These are phyloP conservation scores for Neofusicoccum sp. DNA, from an alignment of 2,329 filamentous ascomycete genomes.

Conservation along the genomic window DNA sequence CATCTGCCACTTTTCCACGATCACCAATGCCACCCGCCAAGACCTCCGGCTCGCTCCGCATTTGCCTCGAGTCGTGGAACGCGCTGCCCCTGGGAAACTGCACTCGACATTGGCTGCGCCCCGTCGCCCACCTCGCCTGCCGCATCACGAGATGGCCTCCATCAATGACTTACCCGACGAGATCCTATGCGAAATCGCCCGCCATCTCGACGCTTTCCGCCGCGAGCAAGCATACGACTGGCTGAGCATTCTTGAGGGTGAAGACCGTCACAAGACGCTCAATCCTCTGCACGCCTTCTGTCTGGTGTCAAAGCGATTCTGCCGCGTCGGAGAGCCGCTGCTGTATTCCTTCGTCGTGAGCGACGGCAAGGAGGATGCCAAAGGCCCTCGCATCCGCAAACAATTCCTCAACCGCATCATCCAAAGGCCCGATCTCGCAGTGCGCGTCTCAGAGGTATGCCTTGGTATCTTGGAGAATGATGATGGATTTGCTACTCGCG, in stretches of 20 bases:
- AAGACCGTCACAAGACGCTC: neutral
- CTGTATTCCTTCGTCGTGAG: neutral
- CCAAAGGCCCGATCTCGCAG: neutral
- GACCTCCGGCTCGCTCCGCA: neutral
- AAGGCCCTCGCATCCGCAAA: neutral
- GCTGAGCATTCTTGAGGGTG: neutral
- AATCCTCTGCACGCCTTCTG: neutral
- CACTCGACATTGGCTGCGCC: too few relatives aligned
- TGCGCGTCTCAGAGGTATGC: neutral
- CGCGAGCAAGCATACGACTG: too few relatives aligned
- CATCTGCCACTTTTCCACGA: too few relatives aligned
- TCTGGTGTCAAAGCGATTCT: neutral
- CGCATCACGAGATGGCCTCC: too few relatives aligned
- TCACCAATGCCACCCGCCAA: too few relatives aligned
- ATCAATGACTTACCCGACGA: too few relatives aligned
- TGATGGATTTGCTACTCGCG: too few relatives aligned
- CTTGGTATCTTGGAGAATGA: neutral
- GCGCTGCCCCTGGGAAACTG: neutral
- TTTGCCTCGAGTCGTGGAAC: neutral
- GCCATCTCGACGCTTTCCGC: too few relatives aligned
- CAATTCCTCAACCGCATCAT: neutral
- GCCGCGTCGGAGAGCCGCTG: neutral
- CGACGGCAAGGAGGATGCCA: neutral
- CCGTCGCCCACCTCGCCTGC: too few relatives aligned
- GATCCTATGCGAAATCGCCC: too few relatives aligned